Percentiles rank a stretch among this genome's conserved stretches.
Conservation (phyloP, 805 yeast genomes). For the Brettanomyces nanus region DNA sequence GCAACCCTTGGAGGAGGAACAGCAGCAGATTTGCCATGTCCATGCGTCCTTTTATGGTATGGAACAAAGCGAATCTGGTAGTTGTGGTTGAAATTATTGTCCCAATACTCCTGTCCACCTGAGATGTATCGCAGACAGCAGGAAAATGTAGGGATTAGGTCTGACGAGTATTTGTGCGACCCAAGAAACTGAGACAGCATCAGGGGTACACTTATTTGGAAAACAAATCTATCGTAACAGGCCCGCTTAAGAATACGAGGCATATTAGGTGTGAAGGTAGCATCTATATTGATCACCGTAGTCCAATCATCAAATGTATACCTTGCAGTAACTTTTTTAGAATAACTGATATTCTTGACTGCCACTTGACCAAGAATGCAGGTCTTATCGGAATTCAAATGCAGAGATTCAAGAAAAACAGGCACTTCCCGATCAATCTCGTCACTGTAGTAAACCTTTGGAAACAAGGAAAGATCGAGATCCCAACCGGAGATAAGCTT, state of each 20-base stretch:
- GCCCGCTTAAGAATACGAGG: constrained; percentile 41
- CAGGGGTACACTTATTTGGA: constrained; percentile 45
- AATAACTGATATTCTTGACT: constrained; percentile 64
- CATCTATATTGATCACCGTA: constrained; percentile 62
- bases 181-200: constrained; percentile 26
- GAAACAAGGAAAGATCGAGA: constrained; percentile 34
- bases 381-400: constrained; percentile 49
- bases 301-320: constrained; percentile 78
- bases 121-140: constrained; percentile 54
- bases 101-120: constrained; percentile 59
- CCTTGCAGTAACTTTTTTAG: constrained; percentile 59
- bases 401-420: constrained; percentile 60
- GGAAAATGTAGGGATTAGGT: constrained; percentile 15
- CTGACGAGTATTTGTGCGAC: constrained; percentile 15
- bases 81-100: constrained; percentile 56
- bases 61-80: constrained; percentile 39
- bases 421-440: constrained; percentile 32
- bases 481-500: constrained; percentile 32
- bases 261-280: constrained; percentile 48
- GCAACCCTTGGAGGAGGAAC: neutral
- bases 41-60: constrained; percentile 1
- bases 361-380: constrained; percentile 66
- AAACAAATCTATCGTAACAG: constrained; percentile 63
- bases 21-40: neutral
- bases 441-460: constrained; percentile 36